These are phyloP conservation scores for Capsicum pubescens DNA, from an alignment of 257 asterid species.

Conservation along the genomic window DNA sequence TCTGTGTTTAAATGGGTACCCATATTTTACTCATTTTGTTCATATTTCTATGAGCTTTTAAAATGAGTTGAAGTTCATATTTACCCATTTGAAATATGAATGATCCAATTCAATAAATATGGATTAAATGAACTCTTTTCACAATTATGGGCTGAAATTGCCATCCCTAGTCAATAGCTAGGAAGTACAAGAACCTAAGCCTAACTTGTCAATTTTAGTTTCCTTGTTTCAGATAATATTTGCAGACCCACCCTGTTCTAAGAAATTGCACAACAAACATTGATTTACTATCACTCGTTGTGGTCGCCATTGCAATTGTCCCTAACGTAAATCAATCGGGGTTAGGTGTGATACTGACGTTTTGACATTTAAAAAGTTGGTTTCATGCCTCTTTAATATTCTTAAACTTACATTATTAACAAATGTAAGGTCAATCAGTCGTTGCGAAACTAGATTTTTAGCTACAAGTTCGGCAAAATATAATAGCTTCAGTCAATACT, in stretches of 20 bases:
- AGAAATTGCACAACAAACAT: not conserved
- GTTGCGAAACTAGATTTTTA: not conserved
- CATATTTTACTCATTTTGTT: too few relatives aligned
- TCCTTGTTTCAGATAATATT: not conserved
- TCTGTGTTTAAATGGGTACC: too few relatives aligned
- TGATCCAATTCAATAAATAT: too few relatives aligned
- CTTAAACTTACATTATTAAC: not conserved
- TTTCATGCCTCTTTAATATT: not conserved
- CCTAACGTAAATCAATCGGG: not conserved
- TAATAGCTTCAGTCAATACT: too few relatives aligned
- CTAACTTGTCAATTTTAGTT: conserved; percentile 23
- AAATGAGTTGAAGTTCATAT: too few relatives aligned
- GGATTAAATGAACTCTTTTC: too few relatives aligned
- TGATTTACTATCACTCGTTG: not conserved
- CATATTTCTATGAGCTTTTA: too few relatives aligned
- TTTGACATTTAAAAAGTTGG: not conserved
- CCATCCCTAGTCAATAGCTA: not conserved
- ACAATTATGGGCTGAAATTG: too few relatives aligned
- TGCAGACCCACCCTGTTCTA: not conserved
- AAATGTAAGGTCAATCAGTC: not conserved
- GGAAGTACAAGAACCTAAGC: not conserved
- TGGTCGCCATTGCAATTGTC: not conserved
- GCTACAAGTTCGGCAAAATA: not conserved
- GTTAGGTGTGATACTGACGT: conserved; percentile 4
- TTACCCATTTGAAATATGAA: too few relatives aligned